These are phyloP conservation scores for Begonia loranthoides DNA, from an alignment of 306 rosid species.

Conservation along the genomic window DNA sequence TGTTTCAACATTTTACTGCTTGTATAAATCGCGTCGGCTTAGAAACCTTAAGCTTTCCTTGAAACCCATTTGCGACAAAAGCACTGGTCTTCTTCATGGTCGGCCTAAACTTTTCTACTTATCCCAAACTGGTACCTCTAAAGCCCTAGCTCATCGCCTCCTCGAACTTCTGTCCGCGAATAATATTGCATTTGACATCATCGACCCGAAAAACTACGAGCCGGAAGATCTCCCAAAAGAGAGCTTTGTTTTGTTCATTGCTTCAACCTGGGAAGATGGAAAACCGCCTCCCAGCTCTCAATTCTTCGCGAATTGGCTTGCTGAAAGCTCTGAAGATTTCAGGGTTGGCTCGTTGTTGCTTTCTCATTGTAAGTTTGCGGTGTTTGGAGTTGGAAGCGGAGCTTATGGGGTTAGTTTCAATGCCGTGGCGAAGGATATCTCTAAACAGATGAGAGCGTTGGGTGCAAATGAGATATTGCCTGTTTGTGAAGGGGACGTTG, in stretches of 20 bases:
- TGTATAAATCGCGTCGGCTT: slow-evolving; percentile 81
- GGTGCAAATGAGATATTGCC: slow-evolving; percentile 70
- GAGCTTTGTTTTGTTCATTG: slow-evolving; percentile 39
- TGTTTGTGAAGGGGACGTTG: slow-evolving; percentile 62
- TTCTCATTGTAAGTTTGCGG: slow-evolving; percentile 40
- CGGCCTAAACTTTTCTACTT: slow-evolving; percentile 51
- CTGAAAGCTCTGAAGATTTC: slow-evolving; percentile 71
- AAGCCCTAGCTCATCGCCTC: slow-evolving; percentile 67
- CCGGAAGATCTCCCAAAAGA: slow-evolving; percentile 87
- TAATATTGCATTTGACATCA: slow-evolving; percentile 39
- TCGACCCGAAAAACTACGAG: slow-evolving; percentile 49
- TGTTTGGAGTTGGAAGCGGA: slow-evolving; percentile 81
- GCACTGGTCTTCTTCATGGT: slow-evolving; percentile 5
- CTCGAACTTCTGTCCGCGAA: slow-evolving; percentile 34
- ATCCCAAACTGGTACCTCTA: slow-evolving; percentile 70
- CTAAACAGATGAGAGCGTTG: slow-evolving; percentile 43
- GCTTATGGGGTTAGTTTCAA: slow-evolving; percentile 56
- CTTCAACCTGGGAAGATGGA: slow-evolving; percentile 92
- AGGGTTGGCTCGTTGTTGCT: slow-evolving; percentile 74
- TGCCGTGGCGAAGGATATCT: slow-evolving; percentile 49
- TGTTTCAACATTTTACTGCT: slow-evolving; percentile 59
- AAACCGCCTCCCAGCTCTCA: slow-evolving; percentile 38
- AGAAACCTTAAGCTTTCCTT: slow-evolving; percentile 31
- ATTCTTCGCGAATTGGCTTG: slow-evolving; percentile 75
- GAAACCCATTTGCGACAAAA: slow-evolving; percentile 12